Conservation (phyloP, 192 early-diverging fungal species). For the Umbelopsis sp. region DNA sequence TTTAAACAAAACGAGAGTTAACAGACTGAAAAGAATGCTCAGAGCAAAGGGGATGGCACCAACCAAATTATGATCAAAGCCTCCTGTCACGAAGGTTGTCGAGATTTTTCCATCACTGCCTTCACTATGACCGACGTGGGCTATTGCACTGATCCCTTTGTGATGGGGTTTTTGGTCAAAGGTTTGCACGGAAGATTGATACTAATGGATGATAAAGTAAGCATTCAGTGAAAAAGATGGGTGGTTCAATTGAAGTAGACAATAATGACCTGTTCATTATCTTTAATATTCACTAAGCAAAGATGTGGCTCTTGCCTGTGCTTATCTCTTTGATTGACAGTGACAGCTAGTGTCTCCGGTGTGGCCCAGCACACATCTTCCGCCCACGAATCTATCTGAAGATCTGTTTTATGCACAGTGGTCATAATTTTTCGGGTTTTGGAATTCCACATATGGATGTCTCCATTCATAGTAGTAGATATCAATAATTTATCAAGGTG, state of each 20-base stretch:
- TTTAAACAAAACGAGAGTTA: neutral
- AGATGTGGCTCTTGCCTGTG: neutral
- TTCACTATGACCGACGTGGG: neutral
- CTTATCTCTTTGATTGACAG: neutral
- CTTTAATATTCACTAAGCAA: neutral
- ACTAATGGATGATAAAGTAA: neutral
- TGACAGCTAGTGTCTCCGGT: neutral
- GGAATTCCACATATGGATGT: neutral
- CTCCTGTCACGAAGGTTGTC: neutral
- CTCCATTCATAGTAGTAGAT: neutral
- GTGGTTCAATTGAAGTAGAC: no score
- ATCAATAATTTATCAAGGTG: neutral
- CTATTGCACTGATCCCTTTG: neutral
- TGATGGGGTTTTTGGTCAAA: neutral
- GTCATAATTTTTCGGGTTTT: neutral
- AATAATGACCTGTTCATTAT: neutral
- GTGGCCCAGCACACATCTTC: constrained; percentile 1
- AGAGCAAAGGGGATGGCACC: neutral
- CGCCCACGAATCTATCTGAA: constrained; percentile 3
- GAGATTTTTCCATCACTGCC: neutral
- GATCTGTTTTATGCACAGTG: neutral
- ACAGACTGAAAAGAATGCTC: no score
- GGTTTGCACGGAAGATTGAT: neutral
- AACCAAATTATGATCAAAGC: constrained; percentile 8
- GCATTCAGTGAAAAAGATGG: neutral